Evolutionary conservation across 2,329 filamentous ascomycete species (phyloP).

Genomic region (Pestalotiopsis sp.): DNA sequence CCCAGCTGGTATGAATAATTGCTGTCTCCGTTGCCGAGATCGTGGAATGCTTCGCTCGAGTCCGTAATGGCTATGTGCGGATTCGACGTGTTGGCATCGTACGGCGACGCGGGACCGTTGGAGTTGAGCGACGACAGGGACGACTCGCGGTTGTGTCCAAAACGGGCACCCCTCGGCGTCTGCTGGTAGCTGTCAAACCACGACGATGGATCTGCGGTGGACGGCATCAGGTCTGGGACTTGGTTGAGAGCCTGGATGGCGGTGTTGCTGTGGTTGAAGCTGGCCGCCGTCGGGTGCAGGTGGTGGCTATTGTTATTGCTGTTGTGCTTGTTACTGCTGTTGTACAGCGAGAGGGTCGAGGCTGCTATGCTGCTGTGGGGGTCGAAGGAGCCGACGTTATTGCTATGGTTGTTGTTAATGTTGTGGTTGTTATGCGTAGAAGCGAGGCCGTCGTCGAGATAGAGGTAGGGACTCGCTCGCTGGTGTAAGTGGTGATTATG

Average conservation of each 20-base stretch:
- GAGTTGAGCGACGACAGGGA: slow-evolving; percentile 64
- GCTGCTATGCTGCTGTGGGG: slow-evolving; percentile 19
- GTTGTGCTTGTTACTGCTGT: neutral
- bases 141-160: slow-evolving; percentile 60
- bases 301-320: slow-evolving; percentile 19
- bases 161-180: slow-evolving; percentile 31
- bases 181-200: slow-evolving; percentile 26
- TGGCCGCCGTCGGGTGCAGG: slow-evolving; percentile 20
- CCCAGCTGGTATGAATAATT: slow-evolving; percentile 49
- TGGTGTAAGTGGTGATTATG: slow-evolving; percentile 21
- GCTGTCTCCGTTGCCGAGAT: slow-evolving; percentile 39
- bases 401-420: slow-evolving; percentile 19
- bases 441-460: neutral
- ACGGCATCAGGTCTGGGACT: slow-evolving; percentile 34
- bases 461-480: neutral
- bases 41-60: slow-evolving; percentile 47
- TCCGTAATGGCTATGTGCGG: slow-evolving; percentile 61
- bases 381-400: slow-evolving; percentile 20
- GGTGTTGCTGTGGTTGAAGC: slow-evolving; percentile 22
- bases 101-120: slow-evolving; percentile 62
- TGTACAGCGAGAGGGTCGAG: slow-evolving; percentile 28
- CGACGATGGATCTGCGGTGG: slow-evolving; percentile 29
- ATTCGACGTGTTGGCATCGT: slow-evolving; percentile 55
- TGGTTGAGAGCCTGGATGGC: slow-evolving; percentile 26
- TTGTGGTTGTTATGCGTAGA: slow-evolving; percentile 2